These are phyloP conservation scores for Euphorbia peplus DNA, from an alignment of 345 rosid species.

Conservation along the genomic window DNA sequence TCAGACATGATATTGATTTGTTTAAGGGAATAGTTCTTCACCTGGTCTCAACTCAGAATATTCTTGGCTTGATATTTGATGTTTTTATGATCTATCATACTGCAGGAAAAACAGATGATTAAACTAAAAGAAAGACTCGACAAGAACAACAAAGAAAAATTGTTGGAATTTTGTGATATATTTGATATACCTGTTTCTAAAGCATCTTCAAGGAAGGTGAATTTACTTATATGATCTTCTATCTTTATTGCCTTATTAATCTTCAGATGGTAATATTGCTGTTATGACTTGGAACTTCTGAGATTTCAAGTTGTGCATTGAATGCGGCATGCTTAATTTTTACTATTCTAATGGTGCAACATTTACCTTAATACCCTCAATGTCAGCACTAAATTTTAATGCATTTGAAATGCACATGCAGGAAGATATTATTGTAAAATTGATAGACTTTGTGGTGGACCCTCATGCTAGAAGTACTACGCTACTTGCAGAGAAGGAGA, in stretches of 20 bases:
- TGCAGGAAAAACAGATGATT: conserved; percentile 74
- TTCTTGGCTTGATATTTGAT: conserved; percentile 3
- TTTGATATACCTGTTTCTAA: conserved; percentile 68
- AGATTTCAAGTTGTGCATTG: background rate
- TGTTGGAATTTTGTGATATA: conserved; percentile 77
- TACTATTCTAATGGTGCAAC: conserved; percentile 5
- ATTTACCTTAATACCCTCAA: background rate
- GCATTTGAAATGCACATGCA: conserved; percentile 29
- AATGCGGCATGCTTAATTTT: background rate
- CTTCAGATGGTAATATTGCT: background rate
- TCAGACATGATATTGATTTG: background rate
- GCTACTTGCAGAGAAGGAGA: conserved; percentile 68
- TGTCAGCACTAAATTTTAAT: conserved; percentile 3
- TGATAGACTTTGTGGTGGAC: conserved; percentile 75
- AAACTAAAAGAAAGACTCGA: conserved; percentile 82
- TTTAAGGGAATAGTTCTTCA: conserved; percentile 5
- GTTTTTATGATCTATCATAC: conserved; percentile 3
- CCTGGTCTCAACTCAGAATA: background rate
- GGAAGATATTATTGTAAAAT: conserved; percentile 74
- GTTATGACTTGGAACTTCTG: background rate
- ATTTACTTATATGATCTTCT: conserved; percentile 6
- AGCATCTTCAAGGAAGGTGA: conserved; percentile 72
- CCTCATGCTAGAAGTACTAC: conserved; percentile 69
- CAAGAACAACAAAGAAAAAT: conserved; percentile 77
- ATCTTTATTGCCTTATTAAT: background rate